phyloP scores from a whole-genome alignment of 2,329 filamentous ascomycete genomes.

The Colletotrichum echinochloae region DNA sequence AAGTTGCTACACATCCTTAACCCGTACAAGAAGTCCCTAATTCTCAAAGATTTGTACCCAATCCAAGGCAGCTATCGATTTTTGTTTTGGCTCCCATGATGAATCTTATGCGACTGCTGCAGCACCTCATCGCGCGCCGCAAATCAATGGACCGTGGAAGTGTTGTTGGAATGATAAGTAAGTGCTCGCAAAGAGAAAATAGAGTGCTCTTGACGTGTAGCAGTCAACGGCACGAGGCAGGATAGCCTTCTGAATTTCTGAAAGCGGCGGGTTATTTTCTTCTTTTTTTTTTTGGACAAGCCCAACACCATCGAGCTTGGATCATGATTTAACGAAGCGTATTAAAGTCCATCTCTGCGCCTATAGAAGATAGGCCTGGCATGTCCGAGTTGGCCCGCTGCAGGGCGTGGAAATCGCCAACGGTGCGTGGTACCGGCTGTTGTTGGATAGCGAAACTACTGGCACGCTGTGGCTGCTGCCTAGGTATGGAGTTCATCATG shows the following conservation, averaged over 20 bases:
- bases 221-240: background rate
- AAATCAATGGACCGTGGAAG: constrained; percentile 4
- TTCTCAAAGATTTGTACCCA: background rate
- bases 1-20: constrained; percentile 10
- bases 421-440: constrained; percentile 54
- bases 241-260: constrained; percentile 1
- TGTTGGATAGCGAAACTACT: constrained; percentile 57
- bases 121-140: constrained; percentile 23
- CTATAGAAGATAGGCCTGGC: constrained; percentile 37
- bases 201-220: constrained; percentile 12
- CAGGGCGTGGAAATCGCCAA: constrained; percentile 63
- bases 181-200: background rate
- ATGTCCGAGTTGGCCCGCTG: constrained; percentile 59
- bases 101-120: background rate
- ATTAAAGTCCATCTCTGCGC: constrained; percentile 40
- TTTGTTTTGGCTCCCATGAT: background rate
- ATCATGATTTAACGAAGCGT: constrained; percentile 25
- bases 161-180: constrained; percentile 8
- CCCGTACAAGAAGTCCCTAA: constrained; percentile 17
- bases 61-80: background rate
- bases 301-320: background rate
- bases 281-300: no score
- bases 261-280: no score
- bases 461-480: constrained; percentile 52
- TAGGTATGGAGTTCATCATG: constrained; percentile 43